Evolutionary conservation across 148 eudicot genomes (phyloP).

Genomic region (Drosera capensis): DNA sequence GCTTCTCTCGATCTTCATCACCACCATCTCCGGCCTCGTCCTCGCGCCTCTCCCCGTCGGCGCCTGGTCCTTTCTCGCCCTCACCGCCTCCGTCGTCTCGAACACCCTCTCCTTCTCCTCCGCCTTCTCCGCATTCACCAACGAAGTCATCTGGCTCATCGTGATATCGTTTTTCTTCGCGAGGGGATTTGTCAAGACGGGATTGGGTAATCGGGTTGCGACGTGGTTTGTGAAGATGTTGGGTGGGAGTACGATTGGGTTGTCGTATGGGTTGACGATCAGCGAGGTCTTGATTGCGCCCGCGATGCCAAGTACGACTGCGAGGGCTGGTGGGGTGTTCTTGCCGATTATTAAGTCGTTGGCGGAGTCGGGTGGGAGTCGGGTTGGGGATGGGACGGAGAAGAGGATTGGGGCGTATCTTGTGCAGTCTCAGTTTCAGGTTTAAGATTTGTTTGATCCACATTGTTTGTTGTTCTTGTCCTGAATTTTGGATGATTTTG

Average conservation of each 20-base stretch:
- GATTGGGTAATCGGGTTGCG: constrained; percentile 71
- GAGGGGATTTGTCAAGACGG: constrained; percentile 74
- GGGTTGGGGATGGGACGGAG: constrained; percentile 37
- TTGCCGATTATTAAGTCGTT: constrained; percentile 66
- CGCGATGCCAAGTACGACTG: constrained; percentile 86
- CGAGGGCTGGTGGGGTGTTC: constrained; percentile 85
- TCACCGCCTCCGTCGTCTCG: constrained; percentile 37
- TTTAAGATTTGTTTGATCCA: too few species aligned
- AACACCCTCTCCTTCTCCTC: constrained; percentile 43
- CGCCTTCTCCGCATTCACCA: constrained; percentile 53
- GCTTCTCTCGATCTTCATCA: constrained; percentile 43
- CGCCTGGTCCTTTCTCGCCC: constrained; percentile 64
- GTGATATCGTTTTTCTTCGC: constrained; percentile 86
- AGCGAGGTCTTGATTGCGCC: constrained; percentile 66
- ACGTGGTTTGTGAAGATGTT: constrained; percentile 59
- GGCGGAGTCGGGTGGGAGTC: constrained; percentile 42
- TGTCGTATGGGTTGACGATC: constrained; percentile 66
- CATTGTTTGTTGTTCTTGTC: background rate
- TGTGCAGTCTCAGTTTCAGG: constrained; percentile 70
- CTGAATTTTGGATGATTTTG: background rate
- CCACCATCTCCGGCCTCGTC: constrained; percentile 61
- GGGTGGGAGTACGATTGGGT: constrained; percentile 62
- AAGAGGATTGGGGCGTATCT: constrained; percentile 67
- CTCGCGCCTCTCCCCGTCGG: constrained; percentile 61
- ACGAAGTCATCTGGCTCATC: constrained; percentile 76